Conservation (phyloP, 2,329 filamentous ascomycete species). For the Sphaerostilbella broomeana region DNA sequence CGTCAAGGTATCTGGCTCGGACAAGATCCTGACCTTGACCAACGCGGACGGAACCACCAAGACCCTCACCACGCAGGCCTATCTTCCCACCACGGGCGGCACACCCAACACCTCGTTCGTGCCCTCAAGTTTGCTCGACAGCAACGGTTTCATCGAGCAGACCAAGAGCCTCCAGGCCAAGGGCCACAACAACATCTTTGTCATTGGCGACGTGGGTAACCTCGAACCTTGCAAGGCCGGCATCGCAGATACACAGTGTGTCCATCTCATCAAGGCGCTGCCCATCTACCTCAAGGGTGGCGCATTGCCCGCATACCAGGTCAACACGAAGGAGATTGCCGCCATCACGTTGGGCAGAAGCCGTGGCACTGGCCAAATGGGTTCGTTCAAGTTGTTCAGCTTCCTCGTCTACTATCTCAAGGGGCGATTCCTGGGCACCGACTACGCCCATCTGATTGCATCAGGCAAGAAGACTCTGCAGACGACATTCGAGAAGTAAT, state of each 20-base stretch:
- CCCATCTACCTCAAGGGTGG: conserved; percentile 27
- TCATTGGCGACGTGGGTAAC: conserved; percentile 38
- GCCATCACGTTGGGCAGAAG: conserved; percentile 35
- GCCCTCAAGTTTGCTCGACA: conserved; percentile 31
- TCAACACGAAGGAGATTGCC: conserved; percentile 25
- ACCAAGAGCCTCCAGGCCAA: conserved; percentile 30
- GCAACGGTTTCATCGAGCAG: conserved; percentile 30
- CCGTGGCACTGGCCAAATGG: conserved; percentile 33
- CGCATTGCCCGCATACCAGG: conserved; percentile 25
- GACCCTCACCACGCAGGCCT: conserved; percentile 36
- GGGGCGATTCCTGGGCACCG: conserved; percentile 32
- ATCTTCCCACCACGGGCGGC: conserved; percentile 42
- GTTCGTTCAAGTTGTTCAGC: conserved; percentile 31
- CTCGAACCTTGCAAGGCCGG: conserved; percentile 31
- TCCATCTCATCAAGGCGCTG: conserved; percentile 30
- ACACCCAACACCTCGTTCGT: conserved; percentile 39
- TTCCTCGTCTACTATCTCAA: conserved; percentile 34
- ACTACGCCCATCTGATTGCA: conserved; percentile 25
- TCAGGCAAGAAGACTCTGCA: conserved; percentile 29
- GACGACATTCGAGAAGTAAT: conserved; percentile 27
- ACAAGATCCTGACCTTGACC: conserved; percentile 30
- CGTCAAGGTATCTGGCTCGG: conserved; percentile 18
- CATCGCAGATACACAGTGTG: conserved; percentile 27
- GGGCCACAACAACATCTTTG: conserved; percentile 36
- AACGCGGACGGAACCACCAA: conserved; percentile 27